Conservation (phyloP, 2,329 filamentous ascomycete genomes). For the Aspergillus fijiensis region DNA sequence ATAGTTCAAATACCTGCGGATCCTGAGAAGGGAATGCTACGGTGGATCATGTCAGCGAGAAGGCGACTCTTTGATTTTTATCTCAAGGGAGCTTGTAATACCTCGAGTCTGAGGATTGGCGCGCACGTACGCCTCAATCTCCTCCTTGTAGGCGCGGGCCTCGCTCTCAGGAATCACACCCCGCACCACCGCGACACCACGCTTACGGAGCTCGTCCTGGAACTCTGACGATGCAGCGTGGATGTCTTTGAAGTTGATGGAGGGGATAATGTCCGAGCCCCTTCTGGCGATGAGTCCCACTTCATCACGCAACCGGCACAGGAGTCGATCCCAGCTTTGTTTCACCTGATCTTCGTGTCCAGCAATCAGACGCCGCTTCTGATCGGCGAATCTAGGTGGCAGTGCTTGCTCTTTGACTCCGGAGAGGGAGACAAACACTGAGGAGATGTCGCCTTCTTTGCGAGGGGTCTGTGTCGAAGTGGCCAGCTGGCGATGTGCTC, state of each 20-base stretch:
- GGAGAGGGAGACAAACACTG: slow-evolving; percentile 15
- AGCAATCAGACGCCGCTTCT: neutral
- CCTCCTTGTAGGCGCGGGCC: neutral
- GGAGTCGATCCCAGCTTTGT: neutral
- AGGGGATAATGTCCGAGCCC: neutral
- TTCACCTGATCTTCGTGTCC: neutral
- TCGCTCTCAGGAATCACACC: neutral
- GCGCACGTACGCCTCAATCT: neutral
- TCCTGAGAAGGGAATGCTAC: neutral
- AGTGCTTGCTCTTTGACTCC: slow-evolving; percentile 9
- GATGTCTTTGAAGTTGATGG: neutral
- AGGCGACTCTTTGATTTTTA: neutral
- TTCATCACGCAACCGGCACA: neutral
- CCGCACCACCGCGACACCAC: neutral
- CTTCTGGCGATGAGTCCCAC: neutral
- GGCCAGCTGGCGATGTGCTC: neutral
- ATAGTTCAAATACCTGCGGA: slow-evolving; percentile 12
- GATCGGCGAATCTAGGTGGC: slow-evolving; percentile 7
- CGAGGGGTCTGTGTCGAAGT: neutral
- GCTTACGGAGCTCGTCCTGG: neutral
- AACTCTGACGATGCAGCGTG: neutral
- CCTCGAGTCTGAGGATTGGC: neutral
- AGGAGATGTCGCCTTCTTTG: slow-evolving; percentile 18
- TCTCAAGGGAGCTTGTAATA: neutral
- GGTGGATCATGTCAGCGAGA: neutral